phyloP scores from a whole-genome alignment of 2,329 filamentous ascomycete species.

The Plectosphaerella cucumerina region DNA sequence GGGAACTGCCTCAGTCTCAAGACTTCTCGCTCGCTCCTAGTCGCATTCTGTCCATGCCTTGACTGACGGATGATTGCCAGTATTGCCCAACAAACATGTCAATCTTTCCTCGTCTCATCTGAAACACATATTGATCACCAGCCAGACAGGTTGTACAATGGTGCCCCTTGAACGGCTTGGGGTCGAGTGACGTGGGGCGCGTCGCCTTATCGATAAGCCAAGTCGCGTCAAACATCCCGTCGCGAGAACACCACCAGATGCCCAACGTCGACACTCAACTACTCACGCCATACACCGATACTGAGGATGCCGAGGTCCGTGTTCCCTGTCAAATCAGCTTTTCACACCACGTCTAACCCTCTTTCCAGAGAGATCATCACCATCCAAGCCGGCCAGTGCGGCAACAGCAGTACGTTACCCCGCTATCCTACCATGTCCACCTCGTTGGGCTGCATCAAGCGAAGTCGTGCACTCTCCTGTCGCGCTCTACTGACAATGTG shows the following conservation, averaged over 20 bases:
- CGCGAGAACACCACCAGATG: constrained; percentile 3
- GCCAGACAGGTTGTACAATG: too few relatives aligned
- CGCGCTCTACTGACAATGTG: constrained; percentile 25
- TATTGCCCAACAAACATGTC: too few relatives aligned
- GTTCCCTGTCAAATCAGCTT: background rate
- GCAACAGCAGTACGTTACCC: constrained; percentile 84
- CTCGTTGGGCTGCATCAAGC: constrained; percentile 9
- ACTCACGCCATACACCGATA: constrained; percentile 1
- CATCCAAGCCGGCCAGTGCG: constrained; percentile 97
- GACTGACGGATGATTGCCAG: too few relatives aligned
- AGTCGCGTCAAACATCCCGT: constrained; percentile 12
- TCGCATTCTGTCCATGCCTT: too few relatives aligned
- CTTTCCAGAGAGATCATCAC: constrained; percentile 89
- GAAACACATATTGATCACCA: too few relatives aligned
- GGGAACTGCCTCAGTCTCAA: too few relatives aligned
- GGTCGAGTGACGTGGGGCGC: background rate
- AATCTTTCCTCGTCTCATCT: too few relatives aligned
- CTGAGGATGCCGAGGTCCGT: constrained; percentile 13
- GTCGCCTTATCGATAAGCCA: constrained; percentile 13
- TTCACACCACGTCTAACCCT: background rate
- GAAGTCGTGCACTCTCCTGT: background rate
- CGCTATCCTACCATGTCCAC: constrained; percentile 1
- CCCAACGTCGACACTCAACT: constrained; percentile 3
- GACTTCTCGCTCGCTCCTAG: too few relatives aligned
- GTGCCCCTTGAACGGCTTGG: too few relatives aligned